A percentile compares a stretch with the other conserved stretches of the same genome.
Evolutionary conservation across 2,329 filamentous ascomycete species (phyloP).

Genomic region (Talaromyces sp.): DNA sequence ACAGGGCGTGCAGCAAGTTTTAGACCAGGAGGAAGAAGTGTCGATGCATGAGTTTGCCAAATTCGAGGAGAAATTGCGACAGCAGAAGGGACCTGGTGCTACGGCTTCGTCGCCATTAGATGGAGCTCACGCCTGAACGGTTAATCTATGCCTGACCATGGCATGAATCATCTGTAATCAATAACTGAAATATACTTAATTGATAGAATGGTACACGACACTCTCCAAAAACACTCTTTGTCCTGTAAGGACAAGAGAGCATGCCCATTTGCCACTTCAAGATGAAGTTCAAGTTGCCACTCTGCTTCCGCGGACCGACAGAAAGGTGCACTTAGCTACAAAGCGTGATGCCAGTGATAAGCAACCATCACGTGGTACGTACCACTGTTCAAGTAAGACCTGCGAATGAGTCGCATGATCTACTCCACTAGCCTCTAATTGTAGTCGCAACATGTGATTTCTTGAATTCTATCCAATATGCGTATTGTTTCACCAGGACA

Average conservation of each 20-base stretch:
- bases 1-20: constrained; percentile 81
- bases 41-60: constrained; percentile 83
- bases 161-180: not conserved
- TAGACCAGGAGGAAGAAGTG: constrained; percentile 90
- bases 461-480: not conserved
- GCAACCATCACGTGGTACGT: not conserved
- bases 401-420: not conserved
- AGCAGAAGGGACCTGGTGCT: constrained; percentile 54
- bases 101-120: constrained; percentile 53
- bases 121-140: constrained; percentile 36
- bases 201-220: not conserved
- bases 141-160: not conserved
- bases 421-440: not conserved
- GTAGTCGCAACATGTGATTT: constrained; percentile 1
- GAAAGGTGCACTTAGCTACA: not conserved
- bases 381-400: not conserved
- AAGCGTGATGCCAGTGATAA: not conserved
- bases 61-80: constrained; percentile 80
- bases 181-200: not conserved
- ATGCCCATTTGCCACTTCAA: not conserved
- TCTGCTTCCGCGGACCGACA: not conserved
- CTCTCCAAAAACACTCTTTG: not conserved
- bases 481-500: too few species aligned
- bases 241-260: not conserved
- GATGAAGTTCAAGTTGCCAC: not conserved